Evolutionary conservation across 768 basidiomycete species (phyloP).

Genomic region (Tricholoma matsutake): DNA sequence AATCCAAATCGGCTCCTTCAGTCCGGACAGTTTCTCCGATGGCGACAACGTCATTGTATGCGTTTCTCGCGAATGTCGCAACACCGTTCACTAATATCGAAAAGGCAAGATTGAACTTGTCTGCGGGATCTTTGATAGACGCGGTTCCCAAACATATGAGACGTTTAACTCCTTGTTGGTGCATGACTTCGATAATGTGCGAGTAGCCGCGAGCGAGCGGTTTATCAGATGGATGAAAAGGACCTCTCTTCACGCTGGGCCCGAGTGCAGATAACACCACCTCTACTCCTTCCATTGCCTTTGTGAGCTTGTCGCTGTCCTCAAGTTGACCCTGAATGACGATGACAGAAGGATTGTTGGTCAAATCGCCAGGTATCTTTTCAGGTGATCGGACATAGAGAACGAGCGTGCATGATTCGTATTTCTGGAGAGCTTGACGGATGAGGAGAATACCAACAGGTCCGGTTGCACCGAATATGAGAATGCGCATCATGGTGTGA

Average conservation of each 20-base stretch:
- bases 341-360: constrained; percentile 40
- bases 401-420: constrained; percentile 41
- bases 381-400: constrained; percentile 63
- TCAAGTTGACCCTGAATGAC: constrained; percentile 55
- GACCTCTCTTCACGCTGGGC: constrained; percentile 34
- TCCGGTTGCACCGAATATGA: constrained; percentile 73
- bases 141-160: constrained; percentile 67
- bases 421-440: constrained; percentile 47
- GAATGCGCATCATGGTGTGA: constrained; percentile 37
- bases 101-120: constrained; percentile 51
- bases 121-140: constrained; percentile 58
- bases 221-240: constrained; percentile 42
- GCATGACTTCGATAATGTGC: constrained; percentile 55
- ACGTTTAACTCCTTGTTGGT: constrained; percentile 46
- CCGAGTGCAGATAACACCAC: constrained; percentile 69
- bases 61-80: constrained; percentile 43
- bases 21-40: constrained; percentile 54
- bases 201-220: constrained; percentile 64
- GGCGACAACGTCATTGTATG: constrained; percentile 68
- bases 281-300: constrained; percentile 55
- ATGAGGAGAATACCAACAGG: constrained; percentile 55
- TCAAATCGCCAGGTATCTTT: constrained; percentile 55
- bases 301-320: constrained; percentile 45
- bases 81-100: constrained; percentile 40
- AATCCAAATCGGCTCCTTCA: constrained; percentile 50